A percentile compares a stretch with the other conserved stretches of the same genome.
Conservation (phyloP, 78 protist species). For the Bodo saltans region DNA sequence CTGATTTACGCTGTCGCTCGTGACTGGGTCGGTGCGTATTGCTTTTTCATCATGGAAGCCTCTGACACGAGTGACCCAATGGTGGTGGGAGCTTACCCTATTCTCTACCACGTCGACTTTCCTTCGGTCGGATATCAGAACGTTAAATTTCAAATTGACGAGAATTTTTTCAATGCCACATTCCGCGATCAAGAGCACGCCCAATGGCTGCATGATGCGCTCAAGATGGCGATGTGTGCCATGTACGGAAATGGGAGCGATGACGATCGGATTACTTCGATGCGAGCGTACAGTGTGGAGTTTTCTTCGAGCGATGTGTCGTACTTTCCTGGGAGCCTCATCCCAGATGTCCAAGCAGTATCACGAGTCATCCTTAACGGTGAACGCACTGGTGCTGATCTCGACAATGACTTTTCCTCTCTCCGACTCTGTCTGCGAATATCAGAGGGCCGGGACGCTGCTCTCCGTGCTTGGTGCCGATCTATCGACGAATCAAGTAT, state of each 20-base stretch:
- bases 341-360: background rate
- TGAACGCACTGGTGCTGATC: background rate
- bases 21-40: conserved; percentile 27
- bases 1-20: conserved; percentile 5
- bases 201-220: background rate
- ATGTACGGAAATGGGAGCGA: conserved; percentile 1
- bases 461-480: background rate
- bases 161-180: background rate
- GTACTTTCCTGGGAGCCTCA: background rate
- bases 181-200: background rate
- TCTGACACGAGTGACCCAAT: background rate
- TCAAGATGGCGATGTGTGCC: conserved; percentile 26
- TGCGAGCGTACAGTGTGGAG: conserved; percentile 7
- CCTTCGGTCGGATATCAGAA: background rate
- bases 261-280: background rate
- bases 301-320: background rate
- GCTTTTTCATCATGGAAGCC: background rate
- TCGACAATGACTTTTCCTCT: background rate
- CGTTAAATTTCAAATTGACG: background rate
- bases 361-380: background rate
- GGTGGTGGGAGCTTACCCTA: background rate
- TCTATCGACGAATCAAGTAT: background rate
- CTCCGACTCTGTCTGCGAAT: background rate
- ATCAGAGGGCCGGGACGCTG: background rate
- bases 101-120: conserved; percentile 1